These are phyloP conservation scores for Pichia sp. DNA, from an alignment of 1,139 yeast genomes.

Conservation along the genomic window DNA sequence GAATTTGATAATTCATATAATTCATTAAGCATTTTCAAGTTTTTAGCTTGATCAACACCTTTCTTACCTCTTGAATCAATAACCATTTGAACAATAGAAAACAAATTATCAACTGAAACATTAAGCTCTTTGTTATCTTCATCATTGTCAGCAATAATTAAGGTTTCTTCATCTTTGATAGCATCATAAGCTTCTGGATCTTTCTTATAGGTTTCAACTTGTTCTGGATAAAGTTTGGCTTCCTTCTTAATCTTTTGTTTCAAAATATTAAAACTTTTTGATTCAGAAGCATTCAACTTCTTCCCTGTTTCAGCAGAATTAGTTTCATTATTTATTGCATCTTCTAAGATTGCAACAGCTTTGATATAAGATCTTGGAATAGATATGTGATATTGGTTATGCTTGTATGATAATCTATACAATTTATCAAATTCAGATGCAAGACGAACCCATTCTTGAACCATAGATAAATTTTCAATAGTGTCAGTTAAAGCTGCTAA, in stretches of 20 bases:
- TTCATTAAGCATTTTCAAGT: conserved; percentile 62
- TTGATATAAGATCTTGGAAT: conserved; percentile 69
- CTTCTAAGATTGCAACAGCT: conserved; percentile 67
- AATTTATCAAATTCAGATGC: conserved; percentile 74
- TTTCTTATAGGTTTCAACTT: conserved; percentile 53
- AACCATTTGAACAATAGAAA: conserved; percentile 66
- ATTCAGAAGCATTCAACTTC: conserved; percentile 74
- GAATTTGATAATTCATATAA: conserved; percentile 46
- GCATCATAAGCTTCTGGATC: conserved; percentile 69
- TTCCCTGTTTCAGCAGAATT: conserved; percentile 41
- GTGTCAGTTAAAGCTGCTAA: conserved; percentile 60
- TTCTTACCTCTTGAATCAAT: conserved; percentile 93
- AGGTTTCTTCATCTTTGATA: conserved; percentile 24
- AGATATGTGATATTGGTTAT: conserved; percentile 64
- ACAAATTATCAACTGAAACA: conserved; percentile 35
- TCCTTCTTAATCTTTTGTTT: conserved; percentile 86
- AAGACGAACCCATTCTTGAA: conserved; percentile 75
- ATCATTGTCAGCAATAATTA: conserved; percentile 20
- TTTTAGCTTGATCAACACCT: conserved; percentile 79
- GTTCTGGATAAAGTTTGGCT: conserved; percentile 55
- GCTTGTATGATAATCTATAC: conserved; percentile 57
- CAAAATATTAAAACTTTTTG: conserved; percentile 81
- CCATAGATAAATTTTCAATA: conserved; percentile 61
- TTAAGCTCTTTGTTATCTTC: conserved; percentile 30
- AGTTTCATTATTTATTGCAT: conserved; percentile 55